phyloP scores from a whole-genome alignment of 345 rosid genomes.

The thale cress (Arabidopsis thaliana) region TAIR10.1 NC_003074.8:2617001-2617500 shows the following conservation, averaged over 20 bases:
- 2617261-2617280: background rate
- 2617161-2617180: background rate
- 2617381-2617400: background rate
- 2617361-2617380: background rate
- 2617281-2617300: background rate
- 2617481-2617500: background rate
- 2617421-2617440: background rate
- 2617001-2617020: background rate
- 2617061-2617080: background rate
- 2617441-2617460: background rate
- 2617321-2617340: background rate
- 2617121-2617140: background rate
- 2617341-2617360: background rate
- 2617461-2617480: background rate
- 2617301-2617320: background rate
- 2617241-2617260: background rate
- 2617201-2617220: background rate
- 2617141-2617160: background rate
- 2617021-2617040: conserved; percentile 6
- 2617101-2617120: background rate
- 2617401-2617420: background rate
- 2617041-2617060: background rate
- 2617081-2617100: background rate
- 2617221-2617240: background rate
- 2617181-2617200: background rate